Percentiles rank a stretch among this genome's conserved stretches.
phyloP scores from a whole-genome alignment of 176 grass and related monocot genomes.

The Carex scoparia region DNA sequence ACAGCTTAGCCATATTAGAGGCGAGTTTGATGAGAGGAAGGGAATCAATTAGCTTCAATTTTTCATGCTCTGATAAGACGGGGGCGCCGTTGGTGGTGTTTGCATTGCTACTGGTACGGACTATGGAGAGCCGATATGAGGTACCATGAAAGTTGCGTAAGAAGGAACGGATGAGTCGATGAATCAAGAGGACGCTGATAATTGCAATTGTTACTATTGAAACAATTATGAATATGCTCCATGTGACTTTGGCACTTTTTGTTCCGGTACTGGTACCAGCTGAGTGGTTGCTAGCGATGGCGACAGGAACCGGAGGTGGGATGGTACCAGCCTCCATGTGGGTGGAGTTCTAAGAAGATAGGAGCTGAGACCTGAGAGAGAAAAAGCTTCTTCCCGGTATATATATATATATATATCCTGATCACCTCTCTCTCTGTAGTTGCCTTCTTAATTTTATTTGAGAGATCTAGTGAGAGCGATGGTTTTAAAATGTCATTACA shows the following conservation, averaged over 20 bases:
- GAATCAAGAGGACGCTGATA: constrained; percentile 10
- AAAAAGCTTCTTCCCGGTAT: neutral
- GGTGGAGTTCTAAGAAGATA: neutral
- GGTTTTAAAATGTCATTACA: neutral
- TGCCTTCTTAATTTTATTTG: neutral
- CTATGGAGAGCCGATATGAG: neutral
- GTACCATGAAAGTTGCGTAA: neutral
- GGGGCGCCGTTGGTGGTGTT: neutral
- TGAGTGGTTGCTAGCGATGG: neutral
- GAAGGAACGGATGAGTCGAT: constrained; percentile 9
- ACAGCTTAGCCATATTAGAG: constrained; percentile 37
- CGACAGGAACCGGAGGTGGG: neutral
- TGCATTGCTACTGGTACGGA: neutral
- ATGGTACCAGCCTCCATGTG: neutral
- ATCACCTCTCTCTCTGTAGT: neutral
- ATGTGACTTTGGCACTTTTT: neutral
- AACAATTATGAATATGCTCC: constrained; percentile 13
- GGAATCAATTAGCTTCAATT: constrained; percentile 40
- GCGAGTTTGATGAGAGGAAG: constrained; percentile 73
- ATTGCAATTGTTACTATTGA: constrained; percentile 10
- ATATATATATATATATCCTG: too few relatives aligned
- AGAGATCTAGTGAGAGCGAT: constrained; percentile 13
- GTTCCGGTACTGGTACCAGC: neutral
- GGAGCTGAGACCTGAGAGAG: neutral
- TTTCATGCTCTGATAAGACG: neutral